These are phyloP conservation scores for Bipolaris sorokiniana DNA, from an alignment of 2,329 filamentous ascomycete genomes.

Conservation along the genomic window DNA sequence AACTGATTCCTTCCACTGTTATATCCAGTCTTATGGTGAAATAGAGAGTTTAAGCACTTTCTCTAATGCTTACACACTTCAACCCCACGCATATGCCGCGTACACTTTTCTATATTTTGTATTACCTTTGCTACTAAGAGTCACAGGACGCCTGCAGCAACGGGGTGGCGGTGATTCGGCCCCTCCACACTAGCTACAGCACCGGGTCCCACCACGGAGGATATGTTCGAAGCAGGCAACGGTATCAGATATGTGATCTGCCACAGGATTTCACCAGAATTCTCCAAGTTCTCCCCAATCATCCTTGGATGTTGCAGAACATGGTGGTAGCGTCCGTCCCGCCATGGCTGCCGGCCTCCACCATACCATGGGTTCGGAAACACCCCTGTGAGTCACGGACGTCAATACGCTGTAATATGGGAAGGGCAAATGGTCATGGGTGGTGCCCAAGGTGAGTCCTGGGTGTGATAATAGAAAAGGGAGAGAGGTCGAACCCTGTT, in stretches of 20 bases:
- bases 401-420: conserved; percentile 21
- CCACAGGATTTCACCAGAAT: conserved; percentile 10
- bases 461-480: conserved; percentile 9
- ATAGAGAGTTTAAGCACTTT: conserved; percentile 15
- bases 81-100: conserved; percentile 8
- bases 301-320: conserved; percentile 29
- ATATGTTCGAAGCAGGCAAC: conserved; percentile 43
- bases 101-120: conserved; percentile 4
- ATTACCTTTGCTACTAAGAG: conserved; percentile 23
- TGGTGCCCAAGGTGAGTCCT: conserved; percentile 11
- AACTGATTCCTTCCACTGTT: conserved; percentile 6
- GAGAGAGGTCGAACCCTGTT: conserved; percentile 4
- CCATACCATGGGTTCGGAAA: conserved; percentile 23
- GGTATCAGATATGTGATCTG: conserved; percentile 13
- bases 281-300: conserved; percentile 14
- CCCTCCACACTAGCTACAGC: conserved; percentile 9
- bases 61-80: conserved; percentile 2
- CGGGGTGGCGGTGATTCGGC: conserved; percentile 29
- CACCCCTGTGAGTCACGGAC: conserved; percentile 41
- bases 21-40: conserved; percentile 1
- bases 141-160: conserved; percentile 16
- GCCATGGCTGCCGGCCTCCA: conserved; percentile 27
- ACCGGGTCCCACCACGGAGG: conserved; percentile 20
- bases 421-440: conserved; percentile 12
- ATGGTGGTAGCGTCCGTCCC: conserved; percentile 29